Conservation (phyloP, 371 early-diverging fungal species). For the Mucor plumbeus region DNA sequence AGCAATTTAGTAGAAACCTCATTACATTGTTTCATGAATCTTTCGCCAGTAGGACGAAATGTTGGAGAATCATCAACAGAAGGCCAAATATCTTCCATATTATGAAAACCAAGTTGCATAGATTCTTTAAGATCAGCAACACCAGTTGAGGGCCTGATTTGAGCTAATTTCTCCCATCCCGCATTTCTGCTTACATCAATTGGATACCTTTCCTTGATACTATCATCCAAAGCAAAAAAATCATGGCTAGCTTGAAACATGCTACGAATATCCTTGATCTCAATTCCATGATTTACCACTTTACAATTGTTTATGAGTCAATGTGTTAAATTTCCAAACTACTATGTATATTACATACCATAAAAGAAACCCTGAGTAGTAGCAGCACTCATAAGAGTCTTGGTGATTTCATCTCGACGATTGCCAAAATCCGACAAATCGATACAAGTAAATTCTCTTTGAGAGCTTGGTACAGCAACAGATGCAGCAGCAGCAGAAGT, state of each 20-base stretch:
- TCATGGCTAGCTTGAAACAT: constrained; percentile 39
- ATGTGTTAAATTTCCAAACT: not conserved
- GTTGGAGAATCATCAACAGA: constrained; percentile 34
- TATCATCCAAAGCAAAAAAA: constrained; percentile 38
- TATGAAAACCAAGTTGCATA: constrained; percentile 38
- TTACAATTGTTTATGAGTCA: not conserved
- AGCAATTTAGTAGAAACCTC: constrained; percentile 34
- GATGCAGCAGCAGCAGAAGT: constrained; percentile 29
- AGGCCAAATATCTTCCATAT: constrained; percentile 42
- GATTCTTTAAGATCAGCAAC: constrained; percentile 46
- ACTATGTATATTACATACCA: constrained; percentile 11
- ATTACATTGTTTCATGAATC: constrained; percentile 40
- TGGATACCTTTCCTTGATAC: constrained; percentile 31
- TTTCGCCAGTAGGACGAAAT: constrained; percentile 25
- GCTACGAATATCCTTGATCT: constrained; percentile 31
- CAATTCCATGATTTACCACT: constrained; percentile 43
- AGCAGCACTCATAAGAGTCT: constrained; percentile 27
- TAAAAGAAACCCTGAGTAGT: constrained; percentile 35
- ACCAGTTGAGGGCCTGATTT: constrained; percentile 43
- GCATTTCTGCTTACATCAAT: constrained; percentile 43
- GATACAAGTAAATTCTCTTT: constrained; percentile 24
- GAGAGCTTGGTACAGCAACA: constrained; percentile 15
- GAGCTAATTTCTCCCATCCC: constrained; percentile 42
- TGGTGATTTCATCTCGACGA: constrained; percentile 23
- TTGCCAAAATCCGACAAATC: constrained; percentile 35